Conservation (phyloP, 2,329 filamentous ascomycete genomes). For the Emergomyces orientalis region DNA sequence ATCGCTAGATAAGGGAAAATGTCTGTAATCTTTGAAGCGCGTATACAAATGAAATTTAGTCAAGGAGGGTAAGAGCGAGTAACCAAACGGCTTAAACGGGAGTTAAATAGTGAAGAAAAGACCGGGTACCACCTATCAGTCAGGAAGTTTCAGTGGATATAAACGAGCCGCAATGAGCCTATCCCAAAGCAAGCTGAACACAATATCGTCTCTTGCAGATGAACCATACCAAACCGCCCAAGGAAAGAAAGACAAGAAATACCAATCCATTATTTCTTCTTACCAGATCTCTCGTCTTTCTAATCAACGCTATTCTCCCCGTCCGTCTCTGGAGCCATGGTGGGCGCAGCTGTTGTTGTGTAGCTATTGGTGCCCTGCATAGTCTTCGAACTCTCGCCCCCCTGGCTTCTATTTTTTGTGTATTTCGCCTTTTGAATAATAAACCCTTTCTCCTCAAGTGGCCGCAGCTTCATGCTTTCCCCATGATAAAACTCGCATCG, state of each 20-base stretch:
- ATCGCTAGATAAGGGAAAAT: not conserved
- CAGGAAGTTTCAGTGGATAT: not conserved
- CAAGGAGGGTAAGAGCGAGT: not conserved
- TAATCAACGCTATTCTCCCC: not conserved
- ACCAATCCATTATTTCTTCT: not conserved
- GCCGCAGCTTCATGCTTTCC: constrained; percentile 35
- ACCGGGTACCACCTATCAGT: not conserved
- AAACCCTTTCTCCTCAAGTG: constrained; percentile 34
- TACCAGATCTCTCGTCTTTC: not conserved
- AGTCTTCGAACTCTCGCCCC: not conserved
- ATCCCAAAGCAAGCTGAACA: not conserved
- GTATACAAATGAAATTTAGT: not conserved
- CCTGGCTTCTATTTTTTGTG: not conserved
- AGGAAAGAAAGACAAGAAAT: not conserved
- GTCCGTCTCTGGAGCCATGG: not conserved
- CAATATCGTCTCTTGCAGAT: not conserved
- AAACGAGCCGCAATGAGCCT: not conserved
- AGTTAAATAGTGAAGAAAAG: not conserved
- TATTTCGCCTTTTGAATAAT: constrained; percentile 29
- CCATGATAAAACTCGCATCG: constrained; percentile 40
- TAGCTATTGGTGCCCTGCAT: not conserved
- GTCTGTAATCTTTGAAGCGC: not conserved
- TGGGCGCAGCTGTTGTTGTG: not conserved
- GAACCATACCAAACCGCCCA: not conserved
- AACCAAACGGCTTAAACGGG: not conserved